Evolutionary conservation across 2,329 filamentous ascomycete genomes (phyloP).

Genomic region (Paecilomyces formosus): DNA sequence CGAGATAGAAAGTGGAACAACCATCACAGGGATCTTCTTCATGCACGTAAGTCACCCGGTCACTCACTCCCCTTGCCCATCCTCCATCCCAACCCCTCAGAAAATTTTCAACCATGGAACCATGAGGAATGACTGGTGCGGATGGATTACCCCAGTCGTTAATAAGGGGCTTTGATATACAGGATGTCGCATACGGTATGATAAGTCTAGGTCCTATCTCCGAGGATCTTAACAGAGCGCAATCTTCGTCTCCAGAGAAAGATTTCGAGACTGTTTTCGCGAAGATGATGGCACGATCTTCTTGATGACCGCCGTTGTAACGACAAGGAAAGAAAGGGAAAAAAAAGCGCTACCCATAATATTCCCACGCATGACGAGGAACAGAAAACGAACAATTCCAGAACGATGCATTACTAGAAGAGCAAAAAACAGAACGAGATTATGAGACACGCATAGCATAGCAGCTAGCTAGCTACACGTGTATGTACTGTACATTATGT

Average conservation of each 20-base stretch:
- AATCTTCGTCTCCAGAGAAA: background rate
- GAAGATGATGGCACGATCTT: background rate
- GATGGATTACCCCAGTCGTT: background rate
- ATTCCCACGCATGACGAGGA: background rate
- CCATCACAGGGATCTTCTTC: slow-evolving; percentile 14
- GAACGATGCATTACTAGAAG: too few relatives aligned
- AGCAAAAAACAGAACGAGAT: too few relatives aligned
- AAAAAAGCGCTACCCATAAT: too few relatives aligned
- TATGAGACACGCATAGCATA: too few relatives aligned
- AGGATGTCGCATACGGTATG: slow-evolving; percentile 6
- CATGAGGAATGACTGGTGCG: slow-evolving; percentile 1
- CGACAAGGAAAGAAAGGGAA: background rate
- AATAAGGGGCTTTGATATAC: background rate
- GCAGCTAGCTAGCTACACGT: too few relatives aligned
- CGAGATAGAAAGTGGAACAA: slow-evolving; percentile 6
- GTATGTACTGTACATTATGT: too few relatives aligned
- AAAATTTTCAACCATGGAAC: background rate
- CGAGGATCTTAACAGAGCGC: slow-evolving; percentile 1
- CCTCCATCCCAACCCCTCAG: background rate
- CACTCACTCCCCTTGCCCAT: background rate
- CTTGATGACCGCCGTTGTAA: background rate
- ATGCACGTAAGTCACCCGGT: slow-evolving; percentile 12
- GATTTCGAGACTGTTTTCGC: background rate
- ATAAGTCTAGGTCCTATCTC: slow-evolving; percentile 7
- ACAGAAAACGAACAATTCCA: background rate